A percentile compares a stretch with the other conserved stretches of the same genome.
Evolutionary conservation across 2,329 filamentous ascomycete genomes (phyloP).

Genomic region (Chalaropsis ovoidea): DNA sequence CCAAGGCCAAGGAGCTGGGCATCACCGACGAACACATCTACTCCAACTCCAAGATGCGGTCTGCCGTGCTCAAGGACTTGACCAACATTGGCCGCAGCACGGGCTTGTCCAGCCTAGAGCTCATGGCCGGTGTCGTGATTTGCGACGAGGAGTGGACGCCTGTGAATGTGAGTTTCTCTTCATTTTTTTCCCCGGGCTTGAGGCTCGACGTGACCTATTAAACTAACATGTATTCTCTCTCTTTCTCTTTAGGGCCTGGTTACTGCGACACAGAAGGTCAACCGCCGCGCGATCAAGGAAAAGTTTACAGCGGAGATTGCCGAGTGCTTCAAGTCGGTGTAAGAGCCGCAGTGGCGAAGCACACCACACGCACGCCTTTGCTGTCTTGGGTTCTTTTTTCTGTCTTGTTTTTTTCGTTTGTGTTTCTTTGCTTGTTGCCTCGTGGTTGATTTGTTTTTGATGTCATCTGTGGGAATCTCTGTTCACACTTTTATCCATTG

Average conservation of each 20-base stretch:
- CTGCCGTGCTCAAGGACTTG: constrained; percentile 56
- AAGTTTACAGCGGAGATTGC: constrained; percentile 44
- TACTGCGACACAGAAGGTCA: constrained; percentile 53
- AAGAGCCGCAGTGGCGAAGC: background rate
- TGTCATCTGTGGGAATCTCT: background rate
- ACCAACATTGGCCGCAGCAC: constrained; percentile 53
- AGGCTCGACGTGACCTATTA: background rate
- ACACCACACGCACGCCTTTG: background rate
- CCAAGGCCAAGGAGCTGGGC: constrained; percentile 50
- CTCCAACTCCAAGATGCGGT: constrained; percentile 53
- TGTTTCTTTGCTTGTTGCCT: background rate
- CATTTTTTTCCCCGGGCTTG: background rate
- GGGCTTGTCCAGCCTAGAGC: constrained; percentile 61
- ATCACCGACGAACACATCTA: constrained; percentile 60
- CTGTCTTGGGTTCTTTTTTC: background rate
- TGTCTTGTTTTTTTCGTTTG: constrained; percentile 2
- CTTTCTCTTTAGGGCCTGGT: constrained; percentile 41
- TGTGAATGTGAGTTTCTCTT: constrained; percentile 54
- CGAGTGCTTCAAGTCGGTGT: constrained; percentile 32
- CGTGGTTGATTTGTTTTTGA: constrained; percentile 3
- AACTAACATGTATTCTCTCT: constrained; percentile 27
- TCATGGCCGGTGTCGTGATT: constrained; percentile 64
- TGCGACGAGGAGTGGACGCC: constrained; percentile 84
- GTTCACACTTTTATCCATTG: background rate
- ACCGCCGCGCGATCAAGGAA: constrained; percentile 43